Base-by-base conservation (phyloP, 352 stramenopile genomes). In the Phytopythium chamaehyphon region DNA sequence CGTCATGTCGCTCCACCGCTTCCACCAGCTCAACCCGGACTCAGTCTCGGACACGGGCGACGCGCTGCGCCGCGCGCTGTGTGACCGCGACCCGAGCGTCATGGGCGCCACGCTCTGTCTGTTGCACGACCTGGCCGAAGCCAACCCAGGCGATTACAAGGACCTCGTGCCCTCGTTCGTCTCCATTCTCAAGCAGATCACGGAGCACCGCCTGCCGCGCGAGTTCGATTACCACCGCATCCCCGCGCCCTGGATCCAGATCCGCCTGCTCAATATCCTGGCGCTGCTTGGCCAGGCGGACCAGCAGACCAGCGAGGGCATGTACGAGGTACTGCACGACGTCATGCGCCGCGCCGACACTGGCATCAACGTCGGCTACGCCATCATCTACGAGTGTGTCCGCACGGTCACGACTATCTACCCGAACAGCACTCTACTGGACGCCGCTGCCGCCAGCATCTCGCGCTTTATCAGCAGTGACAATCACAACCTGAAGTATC, bases 201-300 rank as follows among this genome's bases (percentile, higher is more conserved):
- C 95, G 22, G 98, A 99, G 70, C 96, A 98, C 67, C 90, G 97
- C 3, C 74, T 99, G 42, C 98, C 98, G 23, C 86, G 89, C 40
- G 97, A 99, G 59, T 99, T 98, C 62, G 96, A 99, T 73, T 99
- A 99, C 78, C 97, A 99, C 73, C 89, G 97, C 43, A 98, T 99
- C 43, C 98, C 98, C 6, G 97, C 98, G 39, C 98, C 98, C 31
- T 99, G 97, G 97, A 99, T 99, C 61, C 98, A 99, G 78, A 98
- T 99, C 59, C 88, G 86, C 19, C 66, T 99, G 37, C 83, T 99
- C 18, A 95, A 97, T 51, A 96, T 99, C 54, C 71, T 99, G 39
- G 93, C 93, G 35, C 63, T 98, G 26, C 77, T 99, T 42, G 97
- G 97, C 39, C 88, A 98, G 54, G 92, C 84, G 3, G 93, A 98